A percentile compares a stretch with the other conserved stretches of the same genome.
phyloP scores from a whole-genome alignment of 1,284 basidiomycete species.

The Austroboletus novae-zelandiae region DNA sequence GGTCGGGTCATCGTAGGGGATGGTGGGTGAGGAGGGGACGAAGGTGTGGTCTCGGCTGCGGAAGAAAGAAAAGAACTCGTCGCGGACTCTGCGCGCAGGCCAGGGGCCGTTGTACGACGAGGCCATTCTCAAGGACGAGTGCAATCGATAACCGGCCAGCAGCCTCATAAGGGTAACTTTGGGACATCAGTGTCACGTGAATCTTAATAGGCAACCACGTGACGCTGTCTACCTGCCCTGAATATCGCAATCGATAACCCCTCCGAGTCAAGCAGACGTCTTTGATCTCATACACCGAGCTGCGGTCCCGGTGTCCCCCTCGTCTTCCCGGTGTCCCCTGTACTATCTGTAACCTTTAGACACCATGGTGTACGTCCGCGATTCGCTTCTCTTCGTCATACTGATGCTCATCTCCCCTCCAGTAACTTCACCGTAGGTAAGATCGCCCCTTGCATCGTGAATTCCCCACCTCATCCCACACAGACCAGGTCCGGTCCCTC shows the following conservation, averaged over 20 bases:
- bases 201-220: no score
- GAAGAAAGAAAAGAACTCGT: conserved; percentile 83
- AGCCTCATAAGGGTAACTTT: conserved; percentile 2
- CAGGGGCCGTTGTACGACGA: conserved; percentile 45
- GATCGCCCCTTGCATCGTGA: conserved; percentile 23
- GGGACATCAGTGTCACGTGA: conserved; percentile 8
- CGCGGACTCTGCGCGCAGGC: conserved; percentile 68
- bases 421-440: conserved; percentile 87
- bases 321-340: conserved; percentile 25
- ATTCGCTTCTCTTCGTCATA: conserved; percentile 8
- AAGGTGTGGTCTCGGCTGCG: conserved; percentile 80
- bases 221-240: conserved; percentile 28
- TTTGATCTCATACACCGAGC: conserved; percentile 12
- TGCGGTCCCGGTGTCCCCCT: conserved; percentile 16
- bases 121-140: conserved; percentile 20
- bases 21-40: conserved; percentile 90
- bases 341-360: conserved; percentile 42
- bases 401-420: conserved; percentile 39
- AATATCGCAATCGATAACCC: conserved; percentile 33
- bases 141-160: conserved; percentile 23
- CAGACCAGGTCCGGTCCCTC: conserved; percentile 86
- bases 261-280: conserved; percentile 4
- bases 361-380: conserved; percentile 72
- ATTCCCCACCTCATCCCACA: conserved; percentile 14
- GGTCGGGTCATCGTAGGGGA: conserved; percentile 97